Conservation (phyloP, 1,139 yeast genomes). For the Debaryomycetaceae sp. region DNA sequence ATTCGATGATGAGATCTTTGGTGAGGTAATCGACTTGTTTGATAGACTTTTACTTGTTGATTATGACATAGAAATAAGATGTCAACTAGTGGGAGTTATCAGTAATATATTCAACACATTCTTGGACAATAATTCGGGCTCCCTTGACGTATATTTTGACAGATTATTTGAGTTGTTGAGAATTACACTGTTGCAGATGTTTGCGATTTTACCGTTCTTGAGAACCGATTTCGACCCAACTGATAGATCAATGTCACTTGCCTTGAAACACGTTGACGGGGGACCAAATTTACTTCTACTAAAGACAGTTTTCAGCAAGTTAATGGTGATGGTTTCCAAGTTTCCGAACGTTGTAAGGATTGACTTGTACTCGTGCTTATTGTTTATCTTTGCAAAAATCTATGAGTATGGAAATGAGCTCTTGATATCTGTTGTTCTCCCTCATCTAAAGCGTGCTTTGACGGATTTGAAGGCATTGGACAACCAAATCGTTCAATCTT, state of each 20-base stretch:
- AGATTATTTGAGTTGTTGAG: slow-evolving; percentile 78
- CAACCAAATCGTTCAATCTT: slow-evolving; percentile 31
- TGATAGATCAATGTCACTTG: slow-evolving; percentile 30
- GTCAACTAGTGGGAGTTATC: slow-evolving; percentile 54
- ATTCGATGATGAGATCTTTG: slow-evolving; percentile 66
- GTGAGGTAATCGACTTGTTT: slow-evolving; percentile 71
- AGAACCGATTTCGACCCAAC: slow-evolving; percentile 41
- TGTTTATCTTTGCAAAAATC: slow-evolving; percentile 60
- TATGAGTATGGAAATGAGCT: slow-evolving; percentile 47
- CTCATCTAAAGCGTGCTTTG: slow-evolving; percentile 53
- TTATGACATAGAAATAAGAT: slow-evolving; percentile 49
- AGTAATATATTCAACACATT: slow-evolving; percentile 42
- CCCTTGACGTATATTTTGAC: slow-evolving; percentile 58
- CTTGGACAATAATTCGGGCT: slow-evolving; percentile 14
- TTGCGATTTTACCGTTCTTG: slow-evolving; percentile 58
- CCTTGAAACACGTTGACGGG: slow-evolving; percentile 29
- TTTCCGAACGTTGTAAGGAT: slow-evolving; percentile 66
- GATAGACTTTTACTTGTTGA: slow-evolving; percentile 69
- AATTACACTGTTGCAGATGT: slow-evolving; percentile 64
- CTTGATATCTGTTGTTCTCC: slow-evolving; percentile 51
- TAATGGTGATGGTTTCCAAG: slow-evolving; percentile 57
- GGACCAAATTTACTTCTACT: slow-evolving; percentile 38
- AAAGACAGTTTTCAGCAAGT: slow-evolving; percentile 50
- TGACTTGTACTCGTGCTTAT: slow-evolving; percentile 68
- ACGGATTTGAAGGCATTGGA: slow-evolving; percentile 26